Evolutionary conservation across 2,329 filamentous ascomycete species (phyloP).

Genomic region (Botrytis medusae): DNA sequence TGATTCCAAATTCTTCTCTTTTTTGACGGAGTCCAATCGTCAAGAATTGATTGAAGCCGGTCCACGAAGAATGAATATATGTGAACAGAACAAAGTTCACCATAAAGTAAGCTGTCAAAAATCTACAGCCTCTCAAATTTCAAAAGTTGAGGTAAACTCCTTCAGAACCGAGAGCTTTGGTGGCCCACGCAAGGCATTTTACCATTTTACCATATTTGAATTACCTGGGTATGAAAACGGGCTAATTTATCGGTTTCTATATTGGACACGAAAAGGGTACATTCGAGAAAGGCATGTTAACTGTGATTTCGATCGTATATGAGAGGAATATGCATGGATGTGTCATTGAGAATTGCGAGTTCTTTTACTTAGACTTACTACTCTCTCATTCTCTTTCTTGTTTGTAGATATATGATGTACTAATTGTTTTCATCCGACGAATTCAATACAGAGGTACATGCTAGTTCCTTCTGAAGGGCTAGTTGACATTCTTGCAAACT

Average conservation of each 20-base stretch:
- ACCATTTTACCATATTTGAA: not conserved
- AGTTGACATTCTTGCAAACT: not conserved
- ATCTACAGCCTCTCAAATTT: not conserved
- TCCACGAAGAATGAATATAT: not conserved
- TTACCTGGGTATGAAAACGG: not conserved
- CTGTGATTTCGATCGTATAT: too few relatives aligned
- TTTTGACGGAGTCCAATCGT: not conserved
- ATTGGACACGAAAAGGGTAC: not conserved
- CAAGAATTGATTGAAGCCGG: rapidly evolving
- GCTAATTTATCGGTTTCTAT: not conserved
- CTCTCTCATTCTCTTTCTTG: not conserved
- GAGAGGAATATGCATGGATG: too few relatives aligned
- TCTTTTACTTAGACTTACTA: not conserved
- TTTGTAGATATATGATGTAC: not conserved
- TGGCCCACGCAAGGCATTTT: not conserved
- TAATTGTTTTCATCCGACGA: rapidly evolving
- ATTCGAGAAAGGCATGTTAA: not conserved
- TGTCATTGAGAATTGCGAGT: not conserved
- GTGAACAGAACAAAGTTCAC: not conserved
- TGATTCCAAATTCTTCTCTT: not conserved
- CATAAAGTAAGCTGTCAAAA: not conserved
- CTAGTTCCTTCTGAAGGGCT: not conserved
- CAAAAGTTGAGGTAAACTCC: rapidly evolving
- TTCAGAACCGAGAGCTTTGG: not conserved
- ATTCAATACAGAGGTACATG: not conserved